Evolutionary conservation across 2,329 filamentous ascomycete species (phyloP).

Genomic region (Colletotrichum aenigma): DNA sequence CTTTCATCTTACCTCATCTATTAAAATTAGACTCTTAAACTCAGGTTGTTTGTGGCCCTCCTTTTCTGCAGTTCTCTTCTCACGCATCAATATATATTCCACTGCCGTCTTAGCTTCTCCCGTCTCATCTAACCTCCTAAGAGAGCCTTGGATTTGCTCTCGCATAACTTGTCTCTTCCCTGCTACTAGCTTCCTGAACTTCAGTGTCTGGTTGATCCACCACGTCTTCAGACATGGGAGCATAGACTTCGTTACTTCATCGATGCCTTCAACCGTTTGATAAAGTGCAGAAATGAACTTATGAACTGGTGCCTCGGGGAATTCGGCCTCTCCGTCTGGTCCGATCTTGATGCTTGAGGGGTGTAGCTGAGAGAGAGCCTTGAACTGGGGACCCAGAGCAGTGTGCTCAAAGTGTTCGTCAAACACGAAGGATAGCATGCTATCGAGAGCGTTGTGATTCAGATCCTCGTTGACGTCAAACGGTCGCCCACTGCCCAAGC

Average conservation of each 20-base stretch:
- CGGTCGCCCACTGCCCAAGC: background rate
- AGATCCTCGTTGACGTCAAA: background rate
- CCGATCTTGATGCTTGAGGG: background rate
- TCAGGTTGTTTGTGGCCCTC: background rate
- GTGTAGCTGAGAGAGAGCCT: background rate
- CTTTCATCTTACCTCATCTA: background rate
- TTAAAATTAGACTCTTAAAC: background rate
- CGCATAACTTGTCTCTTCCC: background rate
- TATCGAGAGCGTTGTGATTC: background rate
- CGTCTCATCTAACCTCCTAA: background rate
- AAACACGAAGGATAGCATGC: background rate
- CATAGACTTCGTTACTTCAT: background rate
- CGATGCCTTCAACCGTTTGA: background rate
- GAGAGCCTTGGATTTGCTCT: background rate
- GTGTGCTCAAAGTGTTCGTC: background rate
- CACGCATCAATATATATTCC: background rate
- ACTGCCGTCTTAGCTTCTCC: background rate
- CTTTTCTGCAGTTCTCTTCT: background rate
- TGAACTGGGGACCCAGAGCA: background rate
- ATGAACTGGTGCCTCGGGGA: background rate
- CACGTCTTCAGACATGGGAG: background rate
- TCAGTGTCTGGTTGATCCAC: background rate
- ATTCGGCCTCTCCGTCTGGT: background rate
- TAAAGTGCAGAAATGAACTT: background rate
- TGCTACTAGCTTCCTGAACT: background rate